phyloP scores from a whole-genome alignment of 331 rosid species.

The Pyrus hybrid region DNA sequence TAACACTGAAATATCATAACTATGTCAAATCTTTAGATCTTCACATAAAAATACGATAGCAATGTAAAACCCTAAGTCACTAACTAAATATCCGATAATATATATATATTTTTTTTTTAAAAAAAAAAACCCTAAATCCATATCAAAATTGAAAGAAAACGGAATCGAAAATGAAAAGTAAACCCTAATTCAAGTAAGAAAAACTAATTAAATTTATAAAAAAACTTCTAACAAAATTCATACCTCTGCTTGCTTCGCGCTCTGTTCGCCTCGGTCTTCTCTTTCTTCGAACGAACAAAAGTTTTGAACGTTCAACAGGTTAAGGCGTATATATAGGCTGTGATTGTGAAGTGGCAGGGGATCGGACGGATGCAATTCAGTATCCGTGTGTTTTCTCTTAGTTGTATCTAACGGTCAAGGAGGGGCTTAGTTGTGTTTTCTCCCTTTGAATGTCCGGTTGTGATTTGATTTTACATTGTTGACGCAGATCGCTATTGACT shows the following conservation, averaged over 20 bases:
- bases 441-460: constrained; percentile 20
- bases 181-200: neutral
- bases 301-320: rapidly evolving
- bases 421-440: constrained; percentile 48
- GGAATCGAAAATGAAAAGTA: neutral
- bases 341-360: neutral
- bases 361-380: constrained; percentile 47
- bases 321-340: constrained; percentile 37
- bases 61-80: neutral
- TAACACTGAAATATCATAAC: neutral
- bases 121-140: neutral
- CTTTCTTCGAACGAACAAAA: neutral
- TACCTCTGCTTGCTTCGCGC: constrained; percentile 17
- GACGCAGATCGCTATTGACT: constrained; percentile 36
- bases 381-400: constrained; percentile 59
- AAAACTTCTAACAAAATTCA: neutral
- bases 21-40: neutral
- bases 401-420: constrained; percentile 34
- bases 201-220: too few species aligned
- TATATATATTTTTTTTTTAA: too few species aligned
- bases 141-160: neutral
- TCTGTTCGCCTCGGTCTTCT: neutral
- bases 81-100: too few species aligned
- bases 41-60: neutral
- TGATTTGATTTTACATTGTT: constrained; percentile 5